A percentile compares a stretch with the other conserved stretches of the same genome.
These are phyloP conservation scores for Coemansia sp. DNA, from an alignment of 192 early-diverging fungal species.

Conservation along the genomic window DNA sequence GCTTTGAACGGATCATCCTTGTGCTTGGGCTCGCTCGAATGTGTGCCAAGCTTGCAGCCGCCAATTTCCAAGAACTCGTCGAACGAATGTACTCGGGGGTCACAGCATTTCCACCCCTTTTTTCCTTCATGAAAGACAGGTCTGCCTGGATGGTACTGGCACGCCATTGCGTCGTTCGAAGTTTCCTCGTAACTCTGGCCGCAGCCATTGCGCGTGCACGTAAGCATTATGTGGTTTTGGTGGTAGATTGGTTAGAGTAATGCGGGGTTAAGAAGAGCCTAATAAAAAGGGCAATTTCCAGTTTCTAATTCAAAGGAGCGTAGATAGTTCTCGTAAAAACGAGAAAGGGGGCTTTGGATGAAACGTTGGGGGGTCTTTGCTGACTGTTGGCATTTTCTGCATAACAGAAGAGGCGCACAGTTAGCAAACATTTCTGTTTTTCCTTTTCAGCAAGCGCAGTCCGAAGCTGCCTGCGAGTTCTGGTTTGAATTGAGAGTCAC, in stretches of 20 bases:
- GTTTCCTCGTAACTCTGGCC: slow-evolving; percentile 77
- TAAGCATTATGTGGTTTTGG: slow-evolving; percentile 25
- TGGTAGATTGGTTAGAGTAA: background rate
- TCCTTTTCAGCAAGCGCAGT: slow-evolving; percentile 55
- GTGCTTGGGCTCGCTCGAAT: slow-evolving; percentile 55
- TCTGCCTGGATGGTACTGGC: slow-evolving; percentile 83
- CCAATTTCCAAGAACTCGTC: slow-evolving; percentile 89
- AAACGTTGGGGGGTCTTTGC: background rate
- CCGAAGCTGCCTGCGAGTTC: slow-evolving; percentile 48
- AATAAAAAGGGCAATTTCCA: background rate
- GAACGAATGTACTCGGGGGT: slow-evolving; percentile 83
- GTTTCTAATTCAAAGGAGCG: too few species aligned
- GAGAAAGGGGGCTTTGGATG: too few species aligned
- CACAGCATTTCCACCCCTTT: slow-evolving; percentile 95
- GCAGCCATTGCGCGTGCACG: slow-evolving; percentile 80
- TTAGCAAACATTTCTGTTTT: background rate
- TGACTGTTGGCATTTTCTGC: background rate
- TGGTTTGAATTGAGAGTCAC: slow-evolving; percentile 56
- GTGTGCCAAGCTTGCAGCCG: slow-evolving; percentile 82
- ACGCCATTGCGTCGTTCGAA: slow-evolving; percentile 72
- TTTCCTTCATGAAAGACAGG: slow-evolving; percentile 97
- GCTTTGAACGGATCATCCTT: slow-evolving; percentile 54
- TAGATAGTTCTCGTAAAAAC: too few species aligned
- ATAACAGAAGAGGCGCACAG: background rate
- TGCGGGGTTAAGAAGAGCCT: background rate